Conservation (phyloP, 1,139 yeast genomes). For the Magnusiomyces tetraspermus region DNA sequence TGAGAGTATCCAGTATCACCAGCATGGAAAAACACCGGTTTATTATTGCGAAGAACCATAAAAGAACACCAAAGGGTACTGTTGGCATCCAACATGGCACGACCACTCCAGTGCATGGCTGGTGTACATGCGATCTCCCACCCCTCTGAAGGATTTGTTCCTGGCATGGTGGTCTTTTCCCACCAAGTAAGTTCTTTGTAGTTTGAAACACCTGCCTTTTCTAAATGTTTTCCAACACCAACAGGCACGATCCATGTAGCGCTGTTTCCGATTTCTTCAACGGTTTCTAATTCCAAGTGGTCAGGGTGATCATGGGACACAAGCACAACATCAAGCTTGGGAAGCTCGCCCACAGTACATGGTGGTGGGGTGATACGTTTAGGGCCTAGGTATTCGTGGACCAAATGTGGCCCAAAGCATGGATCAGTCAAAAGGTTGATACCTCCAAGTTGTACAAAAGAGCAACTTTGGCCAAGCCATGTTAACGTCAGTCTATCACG, state of each 20-base stretch:
- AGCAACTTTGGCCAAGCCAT: constrained; percentile 92
- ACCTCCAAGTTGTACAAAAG: constrained; percentile 61
- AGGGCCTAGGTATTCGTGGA: constrained; percentile 64
- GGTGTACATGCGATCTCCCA: constrained; percentile 86
- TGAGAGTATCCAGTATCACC: constrained; percentile 88
- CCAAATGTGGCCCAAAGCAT: constrained; percentile 57
- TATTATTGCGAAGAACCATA: constrained; percentile 52
- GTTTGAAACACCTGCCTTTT: constrained; percentile 46
- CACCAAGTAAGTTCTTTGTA: constrained; percentile 82
- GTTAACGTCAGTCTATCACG: constrained; percentile 54
- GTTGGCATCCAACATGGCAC: constrained; percentile 69
- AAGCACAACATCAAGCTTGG: constrained; percentile 57
- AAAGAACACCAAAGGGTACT: constrained; percentile 83
- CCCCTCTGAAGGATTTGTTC: constrained; percentile 35
- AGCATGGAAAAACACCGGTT: constrained; percentile 74
- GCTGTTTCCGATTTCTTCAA: constrained; percentile 48
- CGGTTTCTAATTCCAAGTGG: constrained; percentile 63
- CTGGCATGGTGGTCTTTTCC: constrained; percentile 49
- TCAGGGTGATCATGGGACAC: constrained; percentile 96
- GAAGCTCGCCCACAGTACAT: constrained; percentile 51
- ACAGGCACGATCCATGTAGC: constrained; percentile 79
- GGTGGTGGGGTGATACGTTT: constrained; percentile 70
- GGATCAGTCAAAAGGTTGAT: constrained; percentile 81
- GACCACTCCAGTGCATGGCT: constrained; percentile 97
- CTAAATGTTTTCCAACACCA: constrained; percentile 58